phyloP scores from a whole-genome alignment of 176 grass and related monocot genomes.

The Aegilops umbellulata region DNA sequence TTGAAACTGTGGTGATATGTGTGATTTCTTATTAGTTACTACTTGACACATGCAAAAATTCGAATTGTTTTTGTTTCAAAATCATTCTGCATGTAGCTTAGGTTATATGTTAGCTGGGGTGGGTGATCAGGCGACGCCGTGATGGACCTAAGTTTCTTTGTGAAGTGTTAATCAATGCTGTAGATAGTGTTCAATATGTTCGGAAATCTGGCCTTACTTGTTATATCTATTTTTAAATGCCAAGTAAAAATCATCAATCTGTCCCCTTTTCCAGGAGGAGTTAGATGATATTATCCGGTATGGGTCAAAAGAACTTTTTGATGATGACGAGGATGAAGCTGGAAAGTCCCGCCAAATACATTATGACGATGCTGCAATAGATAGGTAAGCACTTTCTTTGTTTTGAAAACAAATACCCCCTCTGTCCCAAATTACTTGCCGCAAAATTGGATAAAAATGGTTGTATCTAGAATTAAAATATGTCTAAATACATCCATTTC shows the following conservation, averaged over 20 bases:
- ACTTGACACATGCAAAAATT: neutral
- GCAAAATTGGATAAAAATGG: too few species aligned
- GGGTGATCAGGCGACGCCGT: neutral
- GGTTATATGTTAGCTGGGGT: neutral
- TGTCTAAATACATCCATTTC: too few species aligned
- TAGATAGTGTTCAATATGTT: neutral
- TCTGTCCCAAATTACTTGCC: too few species aligned
- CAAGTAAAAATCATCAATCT: neutral
- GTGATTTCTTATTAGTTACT: constrained; percentile 2
- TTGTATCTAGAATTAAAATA: too few species aligned
- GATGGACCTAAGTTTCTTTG: constrained; percentile 9
- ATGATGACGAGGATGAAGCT: constrained; percentile 86
- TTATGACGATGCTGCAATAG: constrained; percentile 92
- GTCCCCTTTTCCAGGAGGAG: constrained; percentile 62
- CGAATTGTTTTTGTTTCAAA: constrained; percentile 8
- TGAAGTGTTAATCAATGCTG: neutral
- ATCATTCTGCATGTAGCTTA: constrained; percentile 8
- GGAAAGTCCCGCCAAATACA: constrained; percentile 95
- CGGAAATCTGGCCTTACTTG: neutral
- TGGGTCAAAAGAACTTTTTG: constrained; percentile 99
- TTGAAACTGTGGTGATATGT: constrained; percentile 1
- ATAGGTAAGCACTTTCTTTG: constrained; percentile 47
- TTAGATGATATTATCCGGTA: constrained; percentile 98
- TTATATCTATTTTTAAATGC: constrained; percentile 19
- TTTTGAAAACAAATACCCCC: neutral